These are phyloP conservation scores for Fonsecaea pugnacius DNA, from an alignment of 2,329 filamentous ascomycete genomes.

Conservation along the genomic window DNA sequence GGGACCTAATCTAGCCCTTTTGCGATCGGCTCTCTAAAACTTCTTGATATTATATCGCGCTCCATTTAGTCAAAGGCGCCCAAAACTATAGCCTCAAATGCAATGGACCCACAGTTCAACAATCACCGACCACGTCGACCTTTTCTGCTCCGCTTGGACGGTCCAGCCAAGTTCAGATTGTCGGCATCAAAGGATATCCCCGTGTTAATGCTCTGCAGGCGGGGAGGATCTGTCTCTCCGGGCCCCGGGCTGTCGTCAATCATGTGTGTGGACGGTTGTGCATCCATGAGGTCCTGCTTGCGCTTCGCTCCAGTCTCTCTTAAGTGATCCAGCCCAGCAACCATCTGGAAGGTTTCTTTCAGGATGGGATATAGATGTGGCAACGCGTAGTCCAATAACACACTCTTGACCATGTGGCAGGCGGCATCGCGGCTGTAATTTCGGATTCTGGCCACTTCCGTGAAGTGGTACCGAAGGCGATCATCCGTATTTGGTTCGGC, in stretches of 20 bases:
- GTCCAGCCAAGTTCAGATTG: conserved; percentile 15
- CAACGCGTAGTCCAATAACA: conserved; percentile 21
- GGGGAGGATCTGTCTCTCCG: conserved; percentile 6
- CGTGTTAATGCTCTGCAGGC: conserved; percentile 5
- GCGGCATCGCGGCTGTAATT: conserved; percentile 18
- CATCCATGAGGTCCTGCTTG: conserved; percentile 17
- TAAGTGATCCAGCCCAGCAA: conserved; percentile 14
- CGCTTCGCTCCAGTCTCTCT: conserved; percentile 17
- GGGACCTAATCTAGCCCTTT: no score
- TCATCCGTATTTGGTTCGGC: not conserved
- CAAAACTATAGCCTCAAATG: no score
- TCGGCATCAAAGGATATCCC: conserved; percentile 19
- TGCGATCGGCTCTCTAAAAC: no score
- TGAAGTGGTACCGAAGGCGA: conserved; percentile 15
- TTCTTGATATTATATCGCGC: no score
- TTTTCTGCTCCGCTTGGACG: no score
- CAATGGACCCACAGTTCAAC: no score
- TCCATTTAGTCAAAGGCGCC: no score
- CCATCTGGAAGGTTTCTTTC: conserved; percentile 14
- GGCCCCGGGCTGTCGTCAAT: not conserved
- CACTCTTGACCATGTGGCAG: conserved; percentile 20
- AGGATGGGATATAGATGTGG: conserved; percentile 17
- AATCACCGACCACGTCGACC: no score
- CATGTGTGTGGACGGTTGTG: conserved; percentile 1
- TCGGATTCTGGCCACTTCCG: conserved; percentile 13